Base-by-base conservation (phyloP, 2,329 filamentous ascomycete species). In the Paradendryphiella salina region DNA sequence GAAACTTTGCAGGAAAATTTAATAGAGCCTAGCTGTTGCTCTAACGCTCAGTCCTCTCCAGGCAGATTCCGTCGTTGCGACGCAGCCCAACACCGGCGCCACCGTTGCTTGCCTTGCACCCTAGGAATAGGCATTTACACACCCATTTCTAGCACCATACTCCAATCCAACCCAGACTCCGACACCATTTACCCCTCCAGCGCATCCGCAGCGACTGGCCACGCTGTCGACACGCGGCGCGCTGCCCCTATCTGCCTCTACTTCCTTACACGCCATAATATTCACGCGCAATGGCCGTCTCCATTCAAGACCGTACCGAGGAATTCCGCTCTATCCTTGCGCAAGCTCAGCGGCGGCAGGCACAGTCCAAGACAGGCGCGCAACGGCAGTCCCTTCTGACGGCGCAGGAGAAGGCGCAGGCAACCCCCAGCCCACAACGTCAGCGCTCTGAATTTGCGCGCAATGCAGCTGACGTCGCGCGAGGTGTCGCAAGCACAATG, bases 241-340 rank as follows among this genome's bases (percentile, higher is more conserved):
- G 51, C 48, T 35, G 35, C 50, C 32, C 47, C 46, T 44, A 51
- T 43, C 35, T 37, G 21, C 40, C 35, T 26, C 39, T 36, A 42
- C 53, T 42, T 46, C 42, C 28, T 42, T 35, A 20, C 38, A 18
- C 47, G 51, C 37, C 57, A 46, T 57, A 37, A 48, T 39, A 45
- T 47, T 50, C 46, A 45, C 45, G 44, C 61, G 74, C 70, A 58
- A 84, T 82, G 79, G 76, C 80, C 52, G 77, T 79, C 46, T 93
- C 91, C 43, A 96, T 97, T 73, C 94, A 99, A 80, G 94, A 99
- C 79, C 90, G 94, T 70, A 99, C 94, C 50, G 83, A 85, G 70
- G 94, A 99, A 81, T 99, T 99, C 82, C 88, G 87, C 73, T 89
- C 91, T 59, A 95, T 97, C 67, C 84, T 97, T 56, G 80, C 84